Conservation (phyloP, 345 rosid species). For the Punica granatum region DNA sequence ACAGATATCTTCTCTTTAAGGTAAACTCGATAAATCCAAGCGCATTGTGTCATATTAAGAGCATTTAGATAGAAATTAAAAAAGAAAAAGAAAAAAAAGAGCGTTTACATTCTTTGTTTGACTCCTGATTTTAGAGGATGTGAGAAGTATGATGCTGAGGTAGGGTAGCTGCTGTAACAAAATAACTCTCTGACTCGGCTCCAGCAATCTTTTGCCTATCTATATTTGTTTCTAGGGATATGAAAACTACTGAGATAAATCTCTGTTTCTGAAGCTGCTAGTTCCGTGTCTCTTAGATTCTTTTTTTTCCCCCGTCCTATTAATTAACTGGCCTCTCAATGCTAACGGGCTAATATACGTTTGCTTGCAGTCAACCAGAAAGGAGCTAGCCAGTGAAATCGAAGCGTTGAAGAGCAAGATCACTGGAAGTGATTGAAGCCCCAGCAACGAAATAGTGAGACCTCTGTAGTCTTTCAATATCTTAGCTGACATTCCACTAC, state of each 20-base stretch:
- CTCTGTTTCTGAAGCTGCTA: neutral
- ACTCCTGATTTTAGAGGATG: neutral
- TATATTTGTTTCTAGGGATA: neutral
- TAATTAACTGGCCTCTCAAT: neutral
- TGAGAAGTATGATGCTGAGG: neutral
- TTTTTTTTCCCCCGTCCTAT: too few relatives aligned
- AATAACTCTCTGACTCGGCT: too few relatives aligned
- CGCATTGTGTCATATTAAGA: too few relatives aligned
- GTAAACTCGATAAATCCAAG: constrained; percentile 23
- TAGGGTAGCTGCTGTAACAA: neutral
- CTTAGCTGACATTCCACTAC: neutral
- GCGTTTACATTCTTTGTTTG: too few relatives aligned
- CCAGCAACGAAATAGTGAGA: neutral
- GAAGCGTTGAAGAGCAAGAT: constrained; percentile 87
- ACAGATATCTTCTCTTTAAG: constrained; percentile 98
- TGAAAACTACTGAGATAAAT: neutral
- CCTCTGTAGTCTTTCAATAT: neutral
- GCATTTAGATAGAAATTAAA: too few relatives aligned
- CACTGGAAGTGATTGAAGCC: constrained; percentile 59
- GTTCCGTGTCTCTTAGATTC: neutral
- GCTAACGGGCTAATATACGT: constrained; percentile 8
- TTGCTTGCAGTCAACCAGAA: constrained; percentile 71
- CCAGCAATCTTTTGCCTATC: neutral
- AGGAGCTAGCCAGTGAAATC: constrained; percentile 77
- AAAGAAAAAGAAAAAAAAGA: too few relatives aligned